phyloP scores from a whole-genome alignment of 2,329 filamentous ascomycete species.

The Aspergillus fumigatus region DNA sequence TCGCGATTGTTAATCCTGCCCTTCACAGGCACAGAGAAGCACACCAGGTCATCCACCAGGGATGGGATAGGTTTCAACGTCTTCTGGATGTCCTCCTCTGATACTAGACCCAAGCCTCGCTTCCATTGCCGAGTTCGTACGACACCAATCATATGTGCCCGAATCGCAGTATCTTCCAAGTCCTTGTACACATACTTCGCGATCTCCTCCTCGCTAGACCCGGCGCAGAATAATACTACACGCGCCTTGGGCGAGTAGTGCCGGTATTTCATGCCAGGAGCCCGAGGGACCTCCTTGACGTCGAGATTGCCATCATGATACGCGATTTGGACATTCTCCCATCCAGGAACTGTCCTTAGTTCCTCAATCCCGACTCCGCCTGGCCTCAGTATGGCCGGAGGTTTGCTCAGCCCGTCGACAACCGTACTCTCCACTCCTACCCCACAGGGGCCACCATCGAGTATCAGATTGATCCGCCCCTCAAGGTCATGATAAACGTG shows the following conservation, averaged over 20 bases:
- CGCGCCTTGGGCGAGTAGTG: slow-evolving; percentile 91
- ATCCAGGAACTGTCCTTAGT: slow-evolving; percentile 68
- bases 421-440: slow-evolving; percentile 97
- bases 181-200: slow-evolving; percentile 31
- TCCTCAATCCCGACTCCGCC: slow-evolving; percentile 83
- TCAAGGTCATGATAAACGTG: slow-evolving; percentile 83
- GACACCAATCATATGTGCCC: slow-evolving; percentile 33
- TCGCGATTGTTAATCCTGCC: slow-evolving; percentile 15
- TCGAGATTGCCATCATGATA: slow-evolving; percentile 73
- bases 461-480: slow-evolving; percentile 76
- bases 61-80: slow-evolving; percentile 20
- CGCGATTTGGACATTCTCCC: slow-evolving; percentile 71
- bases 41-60: slow-evolving; percentile 21
- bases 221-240: slow-evolving; percentile 75
- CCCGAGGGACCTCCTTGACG: slow-evolving; percentile 64
- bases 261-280: slow-evolving; percentile 98
- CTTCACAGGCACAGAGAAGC: slow-evolving; percentile 25
- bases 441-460: slow-evolving; percentile 80
- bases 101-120: slow-evolving; percentile 24
- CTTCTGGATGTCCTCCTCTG: slow-evolving; percentile 18
- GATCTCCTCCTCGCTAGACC: slow-evolving; percentile 26
- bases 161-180: slow-evolving; percentile 25
- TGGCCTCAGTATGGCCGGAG: slow-evolving; percentile 77
- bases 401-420: slow-evolving; percentile 78
- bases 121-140: slow-evolving; percentile 37